Percentiles rank a stretch among this genome's conserved stretches.
Evolutionary conservation across 139 green algal species (phyloP).

Genomic region (Gonium pectorale): DNA sequence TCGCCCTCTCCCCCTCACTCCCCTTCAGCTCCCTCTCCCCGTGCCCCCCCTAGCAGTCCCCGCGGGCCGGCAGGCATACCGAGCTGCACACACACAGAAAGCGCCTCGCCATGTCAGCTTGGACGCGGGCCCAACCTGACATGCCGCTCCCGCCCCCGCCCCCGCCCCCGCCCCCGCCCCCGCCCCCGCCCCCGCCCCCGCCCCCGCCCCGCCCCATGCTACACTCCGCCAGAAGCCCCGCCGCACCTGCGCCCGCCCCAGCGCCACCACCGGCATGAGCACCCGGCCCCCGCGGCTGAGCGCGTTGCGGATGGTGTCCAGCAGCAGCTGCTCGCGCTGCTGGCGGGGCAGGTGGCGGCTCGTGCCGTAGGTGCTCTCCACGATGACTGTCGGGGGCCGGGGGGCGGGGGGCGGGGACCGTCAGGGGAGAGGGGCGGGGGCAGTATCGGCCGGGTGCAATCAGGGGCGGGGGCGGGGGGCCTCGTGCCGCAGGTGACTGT

Average conservation of each 20-base stretch:
- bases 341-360: slow-evolving; percentile 85
- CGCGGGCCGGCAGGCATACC: no score
- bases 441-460: no score
- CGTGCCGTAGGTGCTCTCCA: slow-evolving; percentile 97
- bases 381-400: slow-evolving; percentile 74
- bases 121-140: no score
- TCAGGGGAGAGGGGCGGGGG: not conserved
- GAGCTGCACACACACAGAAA: no score
- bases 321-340: slow-evolving; percentile 89
- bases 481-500: no score
- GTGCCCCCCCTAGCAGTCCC: no score
- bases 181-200: not conserved
- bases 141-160: not conserved
- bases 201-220: no score
- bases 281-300: slow-evolving; percentile 87
- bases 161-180: not conserved
- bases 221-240: no score
- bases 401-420: not conserved
- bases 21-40: no score
- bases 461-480: no score
- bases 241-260: slow-evolving; percentile 94
- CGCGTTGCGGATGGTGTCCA: slow-evolving; percentile 75
- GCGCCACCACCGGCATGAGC: slow-evolving; percentile 95
- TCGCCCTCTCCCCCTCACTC: no score
- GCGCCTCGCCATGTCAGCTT: no score